Conservation (phyloP, 257 asterid genomes). For the Misopates orontium region DNA sequence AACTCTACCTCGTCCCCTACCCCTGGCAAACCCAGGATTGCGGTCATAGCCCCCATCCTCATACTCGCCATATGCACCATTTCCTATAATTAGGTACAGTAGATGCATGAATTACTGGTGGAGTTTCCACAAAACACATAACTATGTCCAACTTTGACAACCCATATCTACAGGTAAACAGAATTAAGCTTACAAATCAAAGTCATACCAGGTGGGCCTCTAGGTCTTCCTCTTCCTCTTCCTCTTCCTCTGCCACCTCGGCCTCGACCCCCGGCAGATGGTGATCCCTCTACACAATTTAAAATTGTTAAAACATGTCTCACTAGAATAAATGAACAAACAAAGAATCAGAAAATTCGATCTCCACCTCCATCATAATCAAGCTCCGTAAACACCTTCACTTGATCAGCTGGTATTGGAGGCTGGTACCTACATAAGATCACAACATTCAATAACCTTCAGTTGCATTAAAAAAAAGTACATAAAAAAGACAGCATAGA, state of each 20-base stretch:
- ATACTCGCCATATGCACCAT: slow-evolving; percentile 55
- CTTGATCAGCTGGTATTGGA: slow-evolving; percentile 93
- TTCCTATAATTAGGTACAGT: slow-evolving; percentile 45
- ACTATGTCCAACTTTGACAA: background rate
- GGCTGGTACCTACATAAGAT: slow-evolving; percentile 68
- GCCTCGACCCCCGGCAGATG: slow-evolving; percentile 79
- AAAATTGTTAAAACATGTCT: slow-evolving; percentile 25
- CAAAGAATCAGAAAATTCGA: slow-evolving; percentile 10
- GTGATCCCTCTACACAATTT: slow-evolving; percentile 66
- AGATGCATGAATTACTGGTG: background rate
- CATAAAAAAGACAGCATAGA: background rate
- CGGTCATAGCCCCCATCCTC: slow-evolving; percentile 85
- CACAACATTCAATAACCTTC: slow-evolving; percentile 15
- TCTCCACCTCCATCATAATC: slow-evolving; percentile 80
- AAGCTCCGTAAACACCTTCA: slow-evolving; percentile 62
- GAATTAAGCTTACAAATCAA: background rate
- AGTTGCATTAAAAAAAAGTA: slow-evolving; percentile 19
- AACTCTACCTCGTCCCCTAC: slow-evolving; percentile 83
- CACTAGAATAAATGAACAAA: background rate
- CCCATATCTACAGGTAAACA: background rate
- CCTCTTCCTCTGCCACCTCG: slow-evolving; percentile 86
- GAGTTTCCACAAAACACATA: background rate
- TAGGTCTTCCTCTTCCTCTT: slow-evolving; percentile 79
- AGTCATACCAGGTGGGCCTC: slow-evolving; percentile 58
- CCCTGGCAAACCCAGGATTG: slow-evolving; percentile 60